Conservation (phyloP, 495 filamentous ascomycete species). For the Letharia lupina region DNA sequence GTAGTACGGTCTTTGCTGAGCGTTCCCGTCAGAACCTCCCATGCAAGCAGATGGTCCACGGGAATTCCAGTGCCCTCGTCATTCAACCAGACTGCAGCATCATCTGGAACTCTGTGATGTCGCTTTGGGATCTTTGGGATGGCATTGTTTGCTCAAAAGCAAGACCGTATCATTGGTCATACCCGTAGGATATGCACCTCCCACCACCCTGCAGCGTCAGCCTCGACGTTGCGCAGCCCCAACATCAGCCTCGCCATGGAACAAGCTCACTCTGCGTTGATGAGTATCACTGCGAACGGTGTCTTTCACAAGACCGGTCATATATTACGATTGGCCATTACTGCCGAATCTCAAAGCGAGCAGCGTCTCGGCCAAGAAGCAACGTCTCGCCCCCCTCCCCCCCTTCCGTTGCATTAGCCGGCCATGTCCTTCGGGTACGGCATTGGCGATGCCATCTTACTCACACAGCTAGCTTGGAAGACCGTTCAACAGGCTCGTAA, state of each 20-base stretch:
- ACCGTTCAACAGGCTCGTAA: constrained; percentile 14
- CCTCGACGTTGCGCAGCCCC: not conserved
- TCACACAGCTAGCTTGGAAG: constrained; percentile 21
- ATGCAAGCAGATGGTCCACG: too few species aligned
- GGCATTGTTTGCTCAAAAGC: not conserved
- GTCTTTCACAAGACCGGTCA: not conserved
- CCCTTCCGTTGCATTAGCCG: not conserved
- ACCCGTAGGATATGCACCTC: not conserved
- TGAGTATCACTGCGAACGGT: not conserved
- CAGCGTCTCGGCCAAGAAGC: not conserved
- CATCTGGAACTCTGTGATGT: not conserved
- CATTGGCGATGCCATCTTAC: constrained; percentile 20
- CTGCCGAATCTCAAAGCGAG: not conserved
- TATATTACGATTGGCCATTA: not conserved
- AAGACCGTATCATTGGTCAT: not conserved
- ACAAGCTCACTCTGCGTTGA: not conserved
- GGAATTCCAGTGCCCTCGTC: too few species aligned
- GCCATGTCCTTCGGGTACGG: constrained; percentile 27
- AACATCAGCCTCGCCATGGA: not conserved
- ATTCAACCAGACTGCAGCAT: too few species aligned
- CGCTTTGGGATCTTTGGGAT: not conserved
- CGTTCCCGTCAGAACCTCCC: too few species aligned
- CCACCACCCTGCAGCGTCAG: not conserved
- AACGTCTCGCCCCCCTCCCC: not conserved
- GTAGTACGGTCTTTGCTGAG: too few species aligned